Conservation (phyloP, 129 eudicot species). For the Cynara cardunculus region DNA sequence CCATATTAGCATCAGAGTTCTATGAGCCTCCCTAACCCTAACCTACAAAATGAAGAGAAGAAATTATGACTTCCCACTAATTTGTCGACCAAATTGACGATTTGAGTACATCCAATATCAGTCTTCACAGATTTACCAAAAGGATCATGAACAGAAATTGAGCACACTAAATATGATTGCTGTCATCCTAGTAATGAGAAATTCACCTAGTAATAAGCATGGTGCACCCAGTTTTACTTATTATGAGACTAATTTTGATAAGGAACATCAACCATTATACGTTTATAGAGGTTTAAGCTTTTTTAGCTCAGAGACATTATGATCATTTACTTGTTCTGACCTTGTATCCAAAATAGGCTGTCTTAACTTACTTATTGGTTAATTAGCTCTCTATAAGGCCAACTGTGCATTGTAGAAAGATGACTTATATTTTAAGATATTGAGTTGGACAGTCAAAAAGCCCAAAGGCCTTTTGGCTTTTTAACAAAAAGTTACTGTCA, state of each 20-base stretch:
- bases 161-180: background rate
- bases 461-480: no score
- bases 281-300: background rate
- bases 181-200: background rate
- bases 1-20: no score
- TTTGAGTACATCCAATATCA: background rate
- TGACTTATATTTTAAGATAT: no score
- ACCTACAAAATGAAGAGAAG: no score
- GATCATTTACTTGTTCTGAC: background rate
- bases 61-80: no score
- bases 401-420: background rate
- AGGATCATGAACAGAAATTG: background rate
- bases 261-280: background rate
- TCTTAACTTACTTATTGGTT: background rate
- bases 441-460: no score
- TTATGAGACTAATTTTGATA: background rate
- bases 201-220: slow-evolving; percentile 4
- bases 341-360: background rate
- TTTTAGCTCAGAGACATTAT: background rate
- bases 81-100: no score
- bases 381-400: background rate
- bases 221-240: background rate
- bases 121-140: background rate
- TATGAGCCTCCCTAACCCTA: no score
- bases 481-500: background rate